Evolutionary conservation across 169 alveolate genomes (phyloP).

Genomic region (Cryptosporidium meleagridis): DNA sequence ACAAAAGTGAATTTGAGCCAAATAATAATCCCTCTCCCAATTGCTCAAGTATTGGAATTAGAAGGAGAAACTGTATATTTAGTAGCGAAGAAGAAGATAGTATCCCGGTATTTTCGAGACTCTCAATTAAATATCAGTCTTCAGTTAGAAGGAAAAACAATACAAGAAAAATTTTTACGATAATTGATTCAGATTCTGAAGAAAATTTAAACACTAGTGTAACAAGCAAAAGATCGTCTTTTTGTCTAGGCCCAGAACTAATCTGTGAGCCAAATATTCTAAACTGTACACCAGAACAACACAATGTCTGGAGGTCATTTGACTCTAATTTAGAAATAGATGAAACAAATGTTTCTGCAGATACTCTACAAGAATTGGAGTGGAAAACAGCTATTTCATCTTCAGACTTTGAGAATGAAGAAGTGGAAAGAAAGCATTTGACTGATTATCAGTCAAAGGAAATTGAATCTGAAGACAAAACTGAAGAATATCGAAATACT

Average conservation of each 20-base stretch:
- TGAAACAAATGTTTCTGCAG: background rate
- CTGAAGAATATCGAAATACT: background rate
- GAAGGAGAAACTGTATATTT: constrained; percentile 34
- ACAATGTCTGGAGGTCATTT: constrained; percentile 23
- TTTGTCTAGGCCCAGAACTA: constrained; percentile 72
- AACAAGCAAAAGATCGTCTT: constrained; percentile 38
- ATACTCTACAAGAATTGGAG: constrained; percentile 13
- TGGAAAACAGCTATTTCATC: constrained; percentile 53
- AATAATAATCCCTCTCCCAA: background rate
- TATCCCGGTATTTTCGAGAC: constrained; percentile 13
- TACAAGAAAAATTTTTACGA: background rate
- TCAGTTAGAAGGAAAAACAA: constrained; percentile 72
- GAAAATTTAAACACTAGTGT: background rate
- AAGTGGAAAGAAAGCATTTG: background rate
- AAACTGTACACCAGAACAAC: background rate
- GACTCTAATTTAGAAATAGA: constrained; percentile 23
- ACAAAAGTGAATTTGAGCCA: constrained; percentile 23
- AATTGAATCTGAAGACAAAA: background rate
- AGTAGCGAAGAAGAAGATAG: constrained; percentile 23
- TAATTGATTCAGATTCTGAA: constrained; percentile 45
- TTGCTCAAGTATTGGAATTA: background rate
- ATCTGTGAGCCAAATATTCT: background rate
- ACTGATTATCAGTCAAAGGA: background rate
- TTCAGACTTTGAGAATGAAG: background rate
- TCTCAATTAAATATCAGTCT: constrained; percentile 56